Base-by-base conservation (phyloP, 1,284 basidiomycete species). In the Flammula alnicola region DNA sequence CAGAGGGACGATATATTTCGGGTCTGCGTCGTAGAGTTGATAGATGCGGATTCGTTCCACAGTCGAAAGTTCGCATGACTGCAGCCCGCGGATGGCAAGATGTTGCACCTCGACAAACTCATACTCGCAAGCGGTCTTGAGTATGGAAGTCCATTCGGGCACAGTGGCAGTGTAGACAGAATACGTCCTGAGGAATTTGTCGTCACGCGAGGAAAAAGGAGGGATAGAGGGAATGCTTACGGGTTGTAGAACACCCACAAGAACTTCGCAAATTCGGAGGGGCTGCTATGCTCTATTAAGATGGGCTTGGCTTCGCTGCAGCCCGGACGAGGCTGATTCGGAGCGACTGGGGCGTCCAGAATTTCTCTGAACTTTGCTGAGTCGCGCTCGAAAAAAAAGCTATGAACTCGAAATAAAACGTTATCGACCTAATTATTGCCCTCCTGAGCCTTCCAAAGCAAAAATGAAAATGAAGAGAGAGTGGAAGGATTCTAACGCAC, bases 171-270 rank as follows among this genome's bases (percentile, higher is more conserved):
- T 67, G 63, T 83, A 83, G 22, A 80, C 65, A 5, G 79, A 80
- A 57, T 78, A 82, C 33, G 52, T 63, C 4, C 66, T 70, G 5
- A 41, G 9, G 4, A 44, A 41, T 14, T 9, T 10, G 16, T 40
- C 16, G 14, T 30, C 14, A 25, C 10, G 3, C 4, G 27, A 14
- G 4, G n/a, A 19, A n/a, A 38, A 31, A 11, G 8, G 17, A 46
- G 1, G 10, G 26, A 22, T 16, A 19, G 23, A 22, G 26, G n/a
- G 29, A 19, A 25, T 17, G 72, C 79, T 63, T 58, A 85, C 84
- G 75, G 73, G 37, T 86, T 82, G 27, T 87, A 88, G 61, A 85
- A 86, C 0, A 88, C 77, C 84, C 84, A 87, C 0, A 86, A 56
- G 12, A 88, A 78, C 1, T 73, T 71, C 0, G 73, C 72, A 47